A percentile compares a stretch with the other conserved stretches of the same genome.
Evolutionary conservation across 352 stramenopile genomes (phyloP).

Genomic region (Phytophthora syringae): DNA sequence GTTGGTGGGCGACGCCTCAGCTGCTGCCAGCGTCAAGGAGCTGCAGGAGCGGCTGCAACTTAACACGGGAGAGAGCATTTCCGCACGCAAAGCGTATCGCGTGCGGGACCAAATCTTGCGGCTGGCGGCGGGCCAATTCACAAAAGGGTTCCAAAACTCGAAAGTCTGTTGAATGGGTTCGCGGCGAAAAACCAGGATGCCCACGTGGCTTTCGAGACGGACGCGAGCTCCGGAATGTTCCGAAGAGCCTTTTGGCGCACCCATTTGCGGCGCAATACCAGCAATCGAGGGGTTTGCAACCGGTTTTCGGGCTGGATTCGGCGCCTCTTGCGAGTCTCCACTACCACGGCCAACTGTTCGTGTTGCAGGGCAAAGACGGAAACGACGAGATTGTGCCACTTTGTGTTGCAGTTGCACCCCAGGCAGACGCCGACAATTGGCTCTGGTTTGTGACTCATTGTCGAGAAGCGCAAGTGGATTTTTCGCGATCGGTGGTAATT

Average conservation of each 20-base stretch:
- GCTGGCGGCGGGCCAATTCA: slow-evolving; percentile 37
- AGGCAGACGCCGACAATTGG: slow-evolving; percentile 34
- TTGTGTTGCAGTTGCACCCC: slow-evolving; percentile 32
- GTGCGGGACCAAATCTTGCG: slow-evolving; percentile 39
- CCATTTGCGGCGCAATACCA: slow-evolving; percentile 36
- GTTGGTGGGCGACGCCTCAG: slow-evolving; percentile 19
- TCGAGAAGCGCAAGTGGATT: slow-evolving; percentile 34
- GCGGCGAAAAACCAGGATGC: slow-evolving; percentile 33
- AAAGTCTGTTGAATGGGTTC: slow-evolving; percentile 39
- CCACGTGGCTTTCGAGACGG: slow-evolving; percentile 35
- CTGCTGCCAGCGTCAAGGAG: slow-evolving; percentile 37
- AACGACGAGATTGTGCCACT: slow-evolving; percentile 35
- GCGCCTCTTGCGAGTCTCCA: slow-evolving; percentile 39
- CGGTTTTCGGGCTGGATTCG: slow-evolving; percentile 33
- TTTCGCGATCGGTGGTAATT: slow-evolving; percentile 23
- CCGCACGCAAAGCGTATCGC: slow-evolving; percentile 39
- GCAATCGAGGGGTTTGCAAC: slow-evolving; percentile 28
- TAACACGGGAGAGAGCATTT: slow-evolving; percentile 40
- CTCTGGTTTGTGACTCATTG: slow-evolving; percentile 42
- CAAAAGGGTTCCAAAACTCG: slow-evolving; percentile 39
- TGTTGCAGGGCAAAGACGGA: slow-evolving; percentile 38
- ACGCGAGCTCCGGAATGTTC: slow-evolving; percentile 26
- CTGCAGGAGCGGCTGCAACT: slow-evolving; percentile 31
- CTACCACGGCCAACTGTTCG: slow-evolving; percentile 40
- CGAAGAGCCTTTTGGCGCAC: slow-evolving; percentile 31